Percentiles rank a stretch among this genome's conserved stretches.
Conservation (phyloP, 768 basidiomycete species). For the Dentipellis fragilis region DNA sequence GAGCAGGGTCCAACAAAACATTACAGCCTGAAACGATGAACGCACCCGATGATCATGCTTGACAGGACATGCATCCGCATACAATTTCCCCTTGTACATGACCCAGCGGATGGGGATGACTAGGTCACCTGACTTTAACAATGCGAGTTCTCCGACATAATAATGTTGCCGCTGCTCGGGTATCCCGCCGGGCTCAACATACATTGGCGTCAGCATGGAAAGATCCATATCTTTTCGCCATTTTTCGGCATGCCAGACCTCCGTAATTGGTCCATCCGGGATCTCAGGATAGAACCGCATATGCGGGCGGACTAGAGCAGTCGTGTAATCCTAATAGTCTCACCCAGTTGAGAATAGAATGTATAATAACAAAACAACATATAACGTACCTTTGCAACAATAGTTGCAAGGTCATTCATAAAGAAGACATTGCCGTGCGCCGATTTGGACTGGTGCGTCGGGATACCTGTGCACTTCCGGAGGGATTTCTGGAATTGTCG, state of each 20-base stretch:
- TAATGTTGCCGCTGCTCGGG: background rate
- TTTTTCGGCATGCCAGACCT: slow-evolving; percentile 11
- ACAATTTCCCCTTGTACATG: background rate
- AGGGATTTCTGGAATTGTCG: background rate
- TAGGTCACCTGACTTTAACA: background rate
- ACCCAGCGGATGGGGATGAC: slow-evolving; percentile 15
- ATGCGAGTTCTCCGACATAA: slow-evolving; percentile 4
- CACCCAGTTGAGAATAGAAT: no score
- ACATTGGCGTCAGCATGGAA: slow-evolving; percentile 10
- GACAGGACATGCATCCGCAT: slow-evolving; percentile 3
- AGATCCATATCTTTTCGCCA: slow-evolving; percentile 1
- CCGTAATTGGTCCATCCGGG: slow-evolving; percentile 5
- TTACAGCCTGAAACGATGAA: background rate
- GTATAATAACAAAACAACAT: background rate
- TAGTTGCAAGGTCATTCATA: background rate
- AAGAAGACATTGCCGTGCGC: background rate
- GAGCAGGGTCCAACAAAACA: background rate
- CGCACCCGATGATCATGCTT: background rate
- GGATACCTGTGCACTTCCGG: background rate
- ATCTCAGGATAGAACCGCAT: slow-evolving; percentile 12
- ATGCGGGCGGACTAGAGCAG: slow-evolving; percentile 5
- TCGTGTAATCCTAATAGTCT: slow-evolving; percentile 16
- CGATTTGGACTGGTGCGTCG: background rate
- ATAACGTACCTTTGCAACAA: background rate
- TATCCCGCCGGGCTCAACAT: no score